Percentiles rank a stretch among this genome's conserved stretches.
phyloP scores from a whole-genome alignment of 805 yeast species.

The Metschnikowia matae region DNA sequence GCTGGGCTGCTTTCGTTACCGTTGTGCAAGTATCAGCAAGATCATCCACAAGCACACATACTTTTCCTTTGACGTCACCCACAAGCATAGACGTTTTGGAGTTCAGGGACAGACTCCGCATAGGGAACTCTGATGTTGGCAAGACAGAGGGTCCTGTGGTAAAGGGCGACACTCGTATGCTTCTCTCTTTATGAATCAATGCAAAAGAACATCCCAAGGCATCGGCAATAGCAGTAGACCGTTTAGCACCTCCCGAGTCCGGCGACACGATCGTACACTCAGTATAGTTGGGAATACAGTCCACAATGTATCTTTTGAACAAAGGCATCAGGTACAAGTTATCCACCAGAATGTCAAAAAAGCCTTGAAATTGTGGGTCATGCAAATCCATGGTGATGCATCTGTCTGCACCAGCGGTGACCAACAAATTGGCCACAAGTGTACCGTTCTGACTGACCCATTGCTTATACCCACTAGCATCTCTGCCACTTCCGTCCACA shows the following conservation, averaged over 20 bases:
- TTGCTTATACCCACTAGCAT: constrained; percentile 73
- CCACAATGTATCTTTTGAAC: constrained; percentile 76
- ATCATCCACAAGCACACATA: constrained; percentile 90
- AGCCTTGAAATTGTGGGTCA: constrained; percentile 97
- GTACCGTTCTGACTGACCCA: constrained; percentile 98
- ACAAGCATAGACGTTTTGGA: constrained; percentile 91
- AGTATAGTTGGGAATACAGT: constrained; percentile 70
- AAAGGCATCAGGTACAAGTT: constrained; percentile 87
- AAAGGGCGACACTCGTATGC: constrained; percentile 41
- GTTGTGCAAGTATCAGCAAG: constrained; percentile 92
- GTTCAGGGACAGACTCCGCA: constrained; percentile 15
- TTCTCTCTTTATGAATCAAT: constrained; percentile 88
- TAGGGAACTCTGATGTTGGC: constrained; percentile 18
- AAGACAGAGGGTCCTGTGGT: constrained; percentile 17
- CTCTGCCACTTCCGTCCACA: constrained; percentile 36
- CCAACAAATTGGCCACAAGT: constrained; percentile 78
- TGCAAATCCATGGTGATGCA: constrained; percentile 97
- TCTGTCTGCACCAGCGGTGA: constrained; percentile 94
- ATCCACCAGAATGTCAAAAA: constrained; percentile 94
- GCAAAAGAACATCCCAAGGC: constrained; percentile 86
- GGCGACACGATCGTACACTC: constrained; percentile 94
- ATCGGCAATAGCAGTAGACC: constrained; percentile 95
- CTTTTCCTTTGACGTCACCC: constrained; percentile 85
- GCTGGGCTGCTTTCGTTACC: constrained; percentile 84
- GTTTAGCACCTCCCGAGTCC: constrained; percentile 98